A percentile compares a stretch with the other conserved stretches of the same genome.
phyloP scores from a whole-genome alignment of 2,329 filamentous ascomycete genomes.

The Penicillium concentricum region DNA sequence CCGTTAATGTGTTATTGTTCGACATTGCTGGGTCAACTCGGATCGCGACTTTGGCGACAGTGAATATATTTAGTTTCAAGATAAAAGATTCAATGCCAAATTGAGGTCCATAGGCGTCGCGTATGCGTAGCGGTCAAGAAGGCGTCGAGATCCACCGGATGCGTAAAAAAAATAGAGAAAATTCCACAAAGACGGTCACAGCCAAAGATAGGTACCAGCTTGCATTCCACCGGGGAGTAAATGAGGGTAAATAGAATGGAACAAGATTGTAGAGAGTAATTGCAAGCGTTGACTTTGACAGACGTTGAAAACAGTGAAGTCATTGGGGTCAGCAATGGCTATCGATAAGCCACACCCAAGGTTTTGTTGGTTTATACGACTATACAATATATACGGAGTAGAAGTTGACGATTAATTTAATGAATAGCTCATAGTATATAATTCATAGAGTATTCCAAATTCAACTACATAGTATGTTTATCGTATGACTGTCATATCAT shows the following conservation, averaged over 20 bases:
- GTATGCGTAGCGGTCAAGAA: background rate
- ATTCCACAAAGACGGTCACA: background rate
- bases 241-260: background rate
- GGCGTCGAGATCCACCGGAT: conserved; percentile 2
- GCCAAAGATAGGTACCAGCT: background rate
- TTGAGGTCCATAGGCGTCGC: conserved; percentile 7
- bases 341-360: conserved; percentile 1
- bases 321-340: conserved; percentile 1
- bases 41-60: background rate
- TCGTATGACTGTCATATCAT: background rate
- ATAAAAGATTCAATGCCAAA: conserved; percentile 10
- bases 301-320: conserved; percentile 6
- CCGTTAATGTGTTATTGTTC: conserved; percentile 29
- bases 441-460: background rate
- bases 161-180: conserved; percentile 6
- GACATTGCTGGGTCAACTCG: conserved; percentile 26
- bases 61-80: background rate
- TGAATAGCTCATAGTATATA: background rate
- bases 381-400: background rate
- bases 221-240: conserved; percentile 6
- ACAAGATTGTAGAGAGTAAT: background rate
- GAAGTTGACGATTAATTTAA: background rate
- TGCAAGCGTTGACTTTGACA: background rate
- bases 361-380: background rate
- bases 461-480: background rate